Evolutionary conservation across 2,329 filamentous ascomycete genomes (phyloP).

Genomic region (Cladosporium sp.): DNA sequence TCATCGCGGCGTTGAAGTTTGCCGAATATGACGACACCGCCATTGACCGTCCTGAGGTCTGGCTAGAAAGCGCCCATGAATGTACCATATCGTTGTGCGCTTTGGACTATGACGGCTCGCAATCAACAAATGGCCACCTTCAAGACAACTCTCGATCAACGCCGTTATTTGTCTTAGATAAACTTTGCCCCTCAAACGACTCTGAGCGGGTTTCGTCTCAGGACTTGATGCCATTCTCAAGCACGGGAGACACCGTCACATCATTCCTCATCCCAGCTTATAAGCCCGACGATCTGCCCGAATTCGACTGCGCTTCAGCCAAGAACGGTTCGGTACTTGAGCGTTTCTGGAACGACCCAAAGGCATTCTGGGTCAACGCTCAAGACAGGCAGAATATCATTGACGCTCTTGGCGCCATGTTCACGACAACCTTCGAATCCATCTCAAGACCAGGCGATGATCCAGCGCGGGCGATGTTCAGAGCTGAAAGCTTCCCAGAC

Average conservation of each 20-base stretch:
- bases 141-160: neutral
- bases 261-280: neutral
- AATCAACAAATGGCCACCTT: neutral
- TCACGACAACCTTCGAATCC: neutral
- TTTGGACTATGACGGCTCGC: neutral
- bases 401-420: neutral
- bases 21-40: neutral
- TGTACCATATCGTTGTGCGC: slow-evolving; percentile 4
- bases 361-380: slow-evolving; percentile 2
- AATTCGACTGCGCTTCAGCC: neutral
- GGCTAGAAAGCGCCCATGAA: slow-evolving; percentile 1
- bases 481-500: neutral
- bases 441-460: slow-evolving; percentile 1
- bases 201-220: neutral
- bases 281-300: neutral
- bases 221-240: neutral
- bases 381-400: neutral
- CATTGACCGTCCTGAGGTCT: neutral
- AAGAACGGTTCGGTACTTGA: neutral
- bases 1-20: neutral
- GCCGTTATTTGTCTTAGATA: neutral
- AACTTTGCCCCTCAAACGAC: neutral
- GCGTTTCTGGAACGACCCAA: neutral
- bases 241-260: neutral
- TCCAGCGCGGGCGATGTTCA: slow-evolving; percentile 4